Evolutionary conservation across 2,329 filamentous ascomycete genomes (phyloP), one percentile per base, ranked within the genome.

Genomic region (Chaetothyriales sp.): DNA sequence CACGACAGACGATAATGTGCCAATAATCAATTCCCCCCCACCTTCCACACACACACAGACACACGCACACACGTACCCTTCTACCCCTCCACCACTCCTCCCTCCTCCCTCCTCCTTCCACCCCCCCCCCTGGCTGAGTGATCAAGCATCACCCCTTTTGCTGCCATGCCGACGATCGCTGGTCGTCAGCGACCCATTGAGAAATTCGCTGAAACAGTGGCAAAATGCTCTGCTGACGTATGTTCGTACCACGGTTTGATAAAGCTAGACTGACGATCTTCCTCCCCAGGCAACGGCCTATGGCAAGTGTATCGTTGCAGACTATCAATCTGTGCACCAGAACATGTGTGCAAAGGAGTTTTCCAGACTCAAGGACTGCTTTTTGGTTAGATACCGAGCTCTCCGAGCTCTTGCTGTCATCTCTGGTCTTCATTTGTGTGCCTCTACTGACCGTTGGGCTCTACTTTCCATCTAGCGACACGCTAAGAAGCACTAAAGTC

Each of bases 311-410:
- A 81, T 98, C 57, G 77, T 90, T 48, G 79, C 80, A 42, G 90
- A 96, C 64, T 96, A 94, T 69, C 90, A 90, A 63, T 79, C 87
- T 3, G 79, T 95, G 2, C 78, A 88, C 60, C 94, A 94, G 64
- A 86, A 95, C 64, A 92, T 92, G 73, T 98, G 92, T 63, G 74
- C 76, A 3, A 80, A 79, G 52, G 88, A 95, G 63, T 96, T 98
- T 60, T 72, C 92, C 67, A 80, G 72, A 57, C 66, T 96, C 47
- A 95, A 94, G 65, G 75, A 94, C 58, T 96, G 90, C 64, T 94
- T 87, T 63, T 62, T 93, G 62, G 89, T 95, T 73, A 61, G 77
- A n/a, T n/a, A n/a, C n/a, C n/a, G n/a, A n/a, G n/a, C n/a, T n/a
- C n/a, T n/a, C n/a, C n/a, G n/a, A n/a, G 46, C 28, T 39, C 18